Conservation (phyloP, 1,284 basidiomycete genomes). For the Boletus coffeatus region DNA sequence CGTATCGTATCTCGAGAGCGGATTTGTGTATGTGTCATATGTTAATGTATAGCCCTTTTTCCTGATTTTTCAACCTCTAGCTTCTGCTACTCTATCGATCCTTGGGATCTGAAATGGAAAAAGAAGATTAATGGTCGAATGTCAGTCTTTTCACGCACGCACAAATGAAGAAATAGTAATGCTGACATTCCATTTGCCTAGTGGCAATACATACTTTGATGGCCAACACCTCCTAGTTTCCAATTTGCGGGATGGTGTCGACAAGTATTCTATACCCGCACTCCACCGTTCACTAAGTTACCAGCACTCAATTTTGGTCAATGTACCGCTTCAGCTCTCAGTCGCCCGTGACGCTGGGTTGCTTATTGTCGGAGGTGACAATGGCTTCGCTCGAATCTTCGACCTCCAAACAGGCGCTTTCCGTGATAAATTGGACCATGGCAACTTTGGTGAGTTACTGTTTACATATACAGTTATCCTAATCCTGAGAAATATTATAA, state of each 20-base stretch:
- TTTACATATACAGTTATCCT: neutral
- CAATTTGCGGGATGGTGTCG: neutral
- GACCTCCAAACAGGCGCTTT: neutral
- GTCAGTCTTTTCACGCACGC: neutral
- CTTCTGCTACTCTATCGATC: neutral
- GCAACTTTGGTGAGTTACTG: neutral
- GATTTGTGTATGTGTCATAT: neutral
- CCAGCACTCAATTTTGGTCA: neutral
- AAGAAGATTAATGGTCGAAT: slow-evolving; percentile 2
- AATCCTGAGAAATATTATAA: neutral
- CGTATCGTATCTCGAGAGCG: slow-evolving; percentile 3
- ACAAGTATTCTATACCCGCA: neutral
- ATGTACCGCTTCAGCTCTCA: neutral
- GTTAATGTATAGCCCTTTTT: neutral
- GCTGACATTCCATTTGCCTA: neutral
- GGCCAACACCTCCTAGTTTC: slow-evolving; percentile 1
- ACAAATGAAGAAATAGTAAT: neutral
- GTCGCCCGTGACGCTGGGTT: neutral
- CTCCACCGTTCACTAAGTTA: neutral
- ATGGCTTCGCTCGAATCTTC: slow-evolving; percentile 1
- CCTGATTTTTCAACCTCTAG: neutral
- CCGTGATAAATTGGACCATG: slow-evolving; percentile 1
- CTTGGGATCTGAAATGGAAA: slow-evolving; percentile 5
- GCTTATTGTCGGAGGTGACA: neutral
- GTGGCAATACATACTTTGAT: neutral